These are phyloP conservation scores for Parietichytrium sp. DNA, from an alignment of 108 stramenopile genomes.

Conservation along the genomic window DNA sequence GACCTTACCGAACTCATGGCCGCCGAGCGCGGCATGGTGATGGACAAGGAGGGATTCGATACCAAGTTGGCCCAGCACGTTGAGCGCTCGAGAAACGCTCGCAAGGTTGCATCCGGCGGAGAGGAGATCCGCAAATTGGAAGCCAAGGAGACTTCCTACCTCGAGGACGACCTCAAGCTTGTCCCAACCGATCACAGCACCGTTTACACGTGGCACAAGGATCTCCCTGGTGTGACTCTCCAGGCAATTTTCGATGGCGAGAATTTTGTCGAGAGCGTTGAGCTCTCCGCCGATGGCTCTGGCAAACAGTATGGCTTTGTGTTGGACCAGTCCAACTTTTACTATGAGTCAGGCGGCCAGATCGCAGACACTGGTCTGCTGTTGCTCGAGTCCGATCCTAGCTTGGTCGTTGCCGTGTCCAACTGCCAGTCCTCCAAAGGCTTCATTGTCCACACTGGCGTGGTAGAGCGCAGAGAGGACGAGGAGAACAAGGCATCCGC, in stretches of 20 bases:
- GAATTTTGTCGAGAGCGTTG: slow-evolving; percentile 71
- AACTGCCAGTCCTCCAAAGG: slow-evolving; percentile 77
- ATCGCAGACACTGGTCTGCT: slow-evolving; percentile 82
- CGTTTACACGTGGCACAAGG: slow-evolving; percentile 86
- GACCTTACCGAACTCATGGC: slow-evolving; percentile 98
- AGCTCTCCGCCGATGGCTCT: slow-evolving; percentile 57
- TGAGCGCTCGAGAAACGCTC: slow-evolving; percentile 54
- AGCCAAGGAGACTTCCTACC: slow-evolving; percentile 89
- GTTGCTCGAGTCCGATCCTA: slow-evolving; percentile 31
- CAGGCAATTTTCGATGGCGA: slow-evolving; percentile 77
- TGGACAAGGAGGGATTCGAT: slow-evolving; percentile 86
- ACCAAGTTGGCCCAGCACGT: slow-evolving; percentile 84
- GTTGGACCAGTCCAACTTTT: slow-evolving; percentile 86
- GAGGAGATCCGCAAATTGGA: slow-evolving; percentile 86
- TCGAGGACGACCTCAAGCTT: slow-evolving; percentile 69
- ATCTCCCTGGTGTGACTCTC: slow-evolving; percentile 71
- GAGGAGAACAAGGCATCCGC: slow-evolving; percentile 43
- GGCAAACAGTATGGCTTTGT: slow-evolving; percentile 85
- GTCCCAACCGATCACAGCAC: slow-evolving; percentile 73
- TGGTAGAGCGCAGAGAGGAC: not conserved
- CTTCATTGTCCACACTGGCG: slow-evolving; percentile 76
- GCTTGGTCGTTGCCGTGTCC: slow-evolving; percentile 48
- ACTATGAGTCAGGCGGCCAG: slow-evolving; percentile 96
- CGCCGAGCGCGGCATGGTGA: slow-evolving; percentile 86
- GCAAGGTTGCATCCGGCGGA: slow-evolving; percentile 68